phyloP scores from a whole-genome alignment of 495 filamentous ascomycete genomes.

The Neurospora sp. region DNA sequence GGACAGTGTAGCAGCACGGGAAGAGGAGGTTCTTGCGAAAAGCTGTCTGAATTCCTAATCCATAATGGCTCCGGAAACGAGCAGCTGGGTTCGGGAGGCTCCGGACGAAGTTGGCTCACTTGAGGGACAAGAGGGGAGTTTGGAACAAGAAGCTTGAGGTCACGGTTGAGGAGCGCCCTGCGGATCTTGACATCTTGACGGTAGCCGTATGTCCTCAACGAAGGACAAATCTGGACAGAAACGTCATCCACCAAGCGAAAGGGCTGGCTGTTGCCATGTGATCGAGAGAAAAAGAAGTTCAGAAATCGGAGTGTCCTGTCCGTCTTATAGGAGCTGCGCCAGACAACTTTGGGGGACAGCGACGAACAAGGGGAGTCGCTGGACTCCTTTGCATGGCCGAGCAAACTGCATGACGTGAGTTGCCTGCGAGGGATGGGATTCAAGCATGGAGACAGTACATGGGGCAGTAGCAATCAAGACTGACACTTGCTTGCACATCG shows the following conservation, averaged over 20 bases:
- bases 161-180: neutral
- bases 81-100: neutral
- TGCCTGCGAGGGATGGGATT: neutral
- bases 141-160: neutral
- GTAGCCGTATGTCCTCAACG: neutral
- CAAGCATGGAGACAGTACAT: neutral
- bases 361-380: neutral
- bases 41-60: neutral
- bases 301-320: neutral
- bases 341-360: neutral
- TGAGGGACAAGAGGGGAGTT: neutral
- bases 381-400: neutral
- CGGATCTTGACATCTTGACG: neutral
- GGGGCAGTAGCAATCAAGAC: neutral
- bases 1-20: neutral
- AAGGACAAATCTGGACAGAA: neutral
- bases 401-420: neutral
- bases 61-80: neutral
- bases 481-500: neutral
- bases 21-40: neutral
- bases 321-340: neutral
- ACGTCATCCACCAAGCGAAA: neutral
- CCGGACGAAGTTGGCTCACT: neutral
- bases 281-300: fast-evolving
- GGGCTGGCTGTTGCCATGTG: fast-evolving